Evolutionary conservation across 1,284 basidiomycete species (phyloP).

Genomic region (Uromyces viciae-fabae): DNA sequence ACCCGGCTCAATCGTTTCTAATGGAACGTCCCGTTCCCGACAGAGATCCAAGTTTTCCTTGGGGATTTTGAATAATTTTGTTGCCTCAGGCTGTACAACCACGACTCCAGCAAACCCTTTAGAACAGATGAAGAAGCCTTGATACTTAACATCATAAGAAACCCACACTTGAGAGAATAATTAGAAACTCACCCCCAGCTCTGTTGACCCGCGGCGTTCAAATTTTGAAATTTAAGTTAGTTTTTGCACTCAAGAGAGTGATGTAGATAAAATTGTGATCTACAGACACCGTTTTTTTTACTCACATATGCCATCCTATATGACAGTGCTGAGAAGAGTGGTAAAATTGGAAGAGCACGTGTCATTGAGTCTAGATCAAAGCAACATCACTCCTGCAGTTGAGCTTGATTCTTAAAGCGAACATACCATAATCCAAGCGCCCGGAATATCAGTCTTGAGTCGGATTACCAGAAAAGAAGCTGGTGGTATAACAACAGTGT

Average conservation of each 20-base stretch:
- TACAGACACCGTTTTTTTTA: background rate
- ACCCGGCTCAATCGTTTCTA: constrained; percentile 12
- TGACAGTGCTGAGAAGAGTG: constrained; percentile 27
- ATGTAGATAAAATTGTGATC: background rate
- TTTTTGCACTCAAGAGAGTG: background rate
- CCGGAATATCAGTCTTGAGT: constrained; percentile 38
- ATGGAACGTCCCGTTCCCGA: background rate
- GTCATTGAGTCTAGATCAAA: background rate
- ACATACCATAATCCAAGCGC: constrained; percentile 43
- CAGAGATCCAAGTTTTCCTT: constrained; percentile 17
- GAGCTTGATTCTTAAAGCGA: background rate
- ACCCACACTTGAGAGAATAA: no score
- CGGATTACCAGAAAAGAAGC: constrained; percentile 29
- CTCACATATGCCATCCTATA: constrained; percentile 43
- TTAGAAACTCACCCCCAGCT: background rate
- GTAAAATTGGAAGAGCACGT: background rate
- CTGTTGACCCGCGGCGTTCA: background rate
- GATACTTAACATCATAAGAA: no score
- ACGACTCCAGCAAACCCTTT: constrained; percentile 26
- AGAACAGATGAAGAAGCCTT: background rate
- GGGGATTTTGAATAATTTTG: background rate
- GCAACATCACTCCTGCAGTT: background rate
- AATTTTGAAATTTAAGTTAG: background rate
- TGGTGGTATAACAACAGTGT: constrained; percentile 36
- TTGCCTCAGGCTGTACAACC: constrained; percentile 24